Conservation (phyloP, 352 stramenopile genomes). For the Globisporangium spiculum region DNA sequence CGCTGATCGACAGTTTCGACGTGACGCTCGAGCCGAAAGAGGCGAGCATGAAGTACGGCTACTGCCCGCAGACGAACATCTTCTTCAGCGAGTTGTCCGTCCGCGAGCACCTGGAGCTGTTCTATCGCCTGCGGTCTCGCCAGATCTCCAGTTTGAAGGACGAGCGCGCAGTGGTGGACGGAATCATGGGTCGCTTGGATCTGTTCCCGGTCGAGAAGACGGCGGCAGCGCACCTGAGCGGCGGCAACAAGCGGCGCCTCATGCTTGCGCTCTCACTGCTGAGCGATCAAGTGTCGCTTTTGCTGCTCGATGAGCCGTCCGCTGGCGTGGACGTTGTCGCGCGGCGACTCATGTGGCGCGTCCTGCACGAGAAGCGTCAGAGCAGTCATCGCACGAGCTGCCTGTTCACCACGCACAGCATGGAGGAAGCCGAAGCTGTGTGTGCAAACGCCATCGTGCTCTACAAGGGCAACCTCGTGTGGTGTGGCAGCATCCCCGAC, state of each 20-base stretch:
- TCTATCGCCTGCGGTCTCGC: constrained; percentile 51
- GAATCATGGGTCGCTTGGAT: constrained; percentile 50
- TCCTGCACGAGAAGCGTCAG: constrained; percentile 60
- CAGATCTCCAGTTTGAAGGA: constrained; percentile 20
- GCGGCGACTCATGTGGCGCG: constrained; percentile 74
- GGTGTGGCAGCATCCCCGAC: constrained; percentile 73
- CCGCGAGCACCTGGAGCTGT: constrained; percentile 73
- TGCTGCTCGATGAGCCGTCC: constrained; percentile 81
- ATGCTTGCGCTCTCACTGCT: constrained; percentile 78
- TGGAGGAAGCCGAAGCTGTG: constrained; percentile 83
- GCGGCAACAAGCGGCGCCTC: constrained; percentile 77
- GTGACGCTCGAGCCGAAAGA: constrained; percentile 53
- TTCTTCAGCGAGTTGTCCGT: constrained; percentile 72
- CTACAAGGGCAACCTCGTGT: constrained; percentile 68
- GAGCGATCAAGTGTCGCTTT: constrained; percentile 55
- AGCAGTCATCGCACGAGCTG: constrained; percentile 51
- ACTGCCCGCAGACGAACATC: constrained; percentile 78
- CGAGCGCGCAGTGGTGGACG: constrained; percentile 35
- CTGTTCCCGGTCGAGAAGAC: constrained; percentile 63
- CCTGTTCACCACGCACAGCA: constrained; percentile 84
- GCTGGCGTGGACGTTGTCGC: constrained; percentile 80
- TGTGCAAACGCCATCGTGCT: constrained; percentile 80
- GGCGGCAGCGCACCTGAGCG: constrained; percentile 58
- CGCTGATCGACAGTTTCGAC: constrained; percentile 54
- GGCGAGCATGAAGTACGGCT: constrained; percentile 61